Evolutionary conservation across 169 alveolate species (phyloP).

Genomic region (Amoebophrya sp.): DNA sequence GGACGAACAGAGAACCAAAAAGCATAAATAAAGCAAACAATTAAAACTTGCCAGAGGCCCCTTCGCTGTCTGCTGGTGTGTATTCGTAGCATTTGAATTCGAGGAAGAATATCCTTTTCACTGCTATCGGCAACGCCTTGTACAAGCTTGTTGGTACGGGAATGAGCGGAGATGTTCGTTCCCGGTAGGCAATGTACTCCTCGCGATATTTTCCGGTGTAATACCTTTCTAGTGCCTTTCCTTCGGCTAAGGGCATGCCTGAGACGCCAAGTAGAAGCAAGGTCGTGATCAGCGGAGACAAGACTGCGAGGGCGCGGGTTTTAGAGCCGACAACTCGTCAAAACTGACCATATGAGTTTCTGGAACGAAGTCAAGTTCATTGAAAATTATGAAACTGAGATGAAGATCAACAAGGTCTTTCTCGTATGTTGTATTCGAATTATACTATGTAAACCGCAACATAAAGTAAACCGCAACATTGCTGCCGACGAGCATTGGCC

Average conservation of each 20-base stretch:
- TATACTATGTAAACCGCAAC: no score
- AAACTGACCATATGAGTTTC: no score
- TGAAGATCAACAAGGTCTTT: no score
- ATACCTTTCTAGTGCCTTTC: background rate
- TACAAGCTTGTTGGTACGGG: background rate
- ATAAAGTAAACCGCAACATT: background rate
- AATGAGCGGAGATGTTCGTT: background rate
- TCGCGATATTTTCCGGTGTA: background rate
- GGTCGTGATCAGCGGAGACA: background rate
- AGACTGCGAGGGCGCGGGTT: background rate
- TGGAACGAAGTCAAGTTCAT: no score
- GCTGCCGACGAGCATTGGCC: background rate
- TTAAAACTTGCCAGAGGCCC: no score
- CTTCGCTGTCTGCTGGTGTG: background rate
- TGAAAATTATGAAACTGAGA: no score
- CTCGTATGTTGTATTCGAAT: no score
- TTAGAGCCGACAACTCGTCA: background rate
- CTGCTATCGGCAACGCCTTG: background rate
- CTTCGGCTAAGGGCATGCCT: slow-evolving; percentile 1
- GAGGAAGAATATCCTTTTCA: background rate
- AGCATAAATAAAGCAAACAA: no score
- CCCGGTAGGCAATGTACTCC: background rate
- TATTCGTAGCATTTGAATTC: background rate
- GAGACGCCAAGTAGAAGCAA: background rate
- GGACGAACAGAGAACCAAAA: no score